Evolutionary conservation across 2,329 filamentous ascomycete genomes (phyloP).

Genomic region (Botrytis fragariae): DNA sequence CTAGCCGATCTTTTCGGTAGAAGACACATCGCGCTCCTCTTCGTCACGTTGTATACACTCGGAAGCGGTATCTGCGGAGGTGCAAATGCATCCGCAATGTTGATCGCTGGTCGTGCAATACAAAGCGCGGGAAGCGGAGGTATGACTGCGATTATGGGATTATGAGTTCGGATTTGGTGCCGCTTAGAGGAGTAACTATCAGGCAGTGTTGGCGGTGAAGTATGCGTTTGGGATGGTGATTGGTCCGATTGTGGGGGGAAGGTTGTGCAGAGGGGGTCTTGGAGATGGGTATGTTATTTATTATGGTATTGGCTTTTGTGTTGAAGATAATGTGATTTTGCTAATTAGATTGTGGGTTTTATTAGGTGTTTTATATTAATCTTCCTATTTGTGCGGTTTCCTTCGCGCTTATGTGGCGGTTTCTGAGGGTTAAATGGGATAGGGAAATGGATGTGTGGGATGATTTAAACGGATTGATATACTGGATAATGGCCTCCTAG

Average conservation of each 20-base stretch:
- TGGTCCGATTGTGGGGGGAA: constrained; percentile 29
- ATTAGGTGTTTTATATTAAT: constrained; percentile 21
- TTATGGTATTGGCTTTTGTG: too few species aligned
- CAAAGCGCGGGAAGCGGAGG: constrained; percentile 51
- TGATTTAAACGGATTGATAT: constrained; percentile 14
- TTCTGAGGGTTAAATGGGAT: background rate
- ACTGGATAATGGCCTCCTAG: background rate
- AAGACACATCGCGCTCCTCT: background rate
- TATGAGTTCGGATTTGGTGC: constrained; percentile 50
- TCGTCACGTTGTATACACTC: constrained; percentile 46
- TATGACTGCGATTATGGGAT: constrained; percentile 45
- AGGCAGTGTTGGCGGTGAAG: constrained; percentile 35
- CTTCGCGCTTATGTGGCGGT: background rate
- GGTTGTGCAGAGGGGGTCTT: background rate
- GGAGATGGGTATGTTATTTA: background rate
- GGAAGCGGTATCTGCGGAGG: constrained; percentile 52
- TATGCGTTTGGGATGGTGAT: constrained; percentile 24
- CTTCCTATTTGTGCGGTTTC: constrained; percentile 18
- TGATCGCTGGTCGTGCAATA: constrained; percentile 48
- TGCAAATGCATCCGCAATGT: constrained; percentile 43
- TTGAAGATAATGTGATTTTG: too few species aligned
- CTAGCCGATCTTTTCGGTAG: constrained; percentile 7
- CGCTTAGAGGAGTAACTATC: constrained; percentile 47
- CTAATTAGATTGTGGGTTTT: background rate
- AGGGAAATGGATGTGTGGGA: background rate